phyloP scores from a whole-genome alignment of 352 stramenopile genomes.

The Phytophthora pluvialis region DNA sequence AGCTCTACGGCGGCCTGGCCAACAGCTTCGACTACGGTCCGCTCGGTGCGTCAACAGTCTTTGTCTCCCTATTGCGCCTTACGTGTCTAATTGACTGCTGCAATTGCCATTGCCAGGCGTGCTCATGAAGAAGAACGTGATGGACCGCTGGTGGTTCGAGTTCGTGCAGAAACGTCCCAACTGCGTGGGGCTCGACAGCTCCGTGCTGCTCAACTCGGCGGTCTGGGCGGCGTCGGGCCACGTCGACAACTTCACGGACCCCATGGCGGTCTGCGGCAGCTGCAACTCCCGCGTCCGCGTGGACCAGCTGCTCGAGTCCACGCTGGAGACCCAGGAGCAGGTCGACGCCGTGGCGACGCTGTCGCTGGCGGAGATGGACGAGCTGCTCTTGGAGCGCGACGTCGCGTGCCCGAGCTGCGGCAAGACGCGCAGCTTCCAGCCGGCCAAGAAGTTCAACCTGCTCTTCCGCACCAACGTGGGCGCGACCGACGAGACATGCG shows the following conservation, averaged over 20 bases:
- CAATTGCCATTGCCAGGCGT: constrained; percentile 45
- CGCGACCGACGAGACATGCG: constrained; percentile 86
- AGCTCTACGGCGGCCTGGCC: constrained; percentile 98
- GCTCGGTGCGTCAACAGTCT: constrained; percentile 41
- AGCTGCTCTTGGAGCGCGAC: constrained; percentile 48
- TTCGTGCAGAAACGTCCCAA: constrained; percentile 96
- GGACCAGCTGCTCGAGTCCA: constrained; percentile 72
- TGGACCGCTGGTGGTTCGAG: constrained; percentile 96
- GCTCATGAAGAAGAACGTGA: constrained; percentile 98
- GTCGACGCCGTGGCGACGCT: constrained; percentile 57
- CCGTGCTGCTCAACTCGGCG: constrained; percentile 94
- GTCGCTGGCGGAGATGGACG: constrained; percentile 67
- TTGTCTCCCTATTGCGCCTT: background rate
- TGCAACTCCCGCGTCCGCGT: constrained; percentile 91
- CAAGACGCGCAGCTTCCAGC: constrained; percentile 58
- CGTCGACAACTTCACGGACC: constrained; percentile 97
- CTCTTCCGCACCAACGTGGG: constrained; percentile 98
- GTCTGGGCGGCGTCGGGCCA: constrained; percentile 97
- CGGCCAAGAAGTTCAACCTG: constrained; percentile 96
- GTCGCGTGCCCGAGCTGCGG: constrained; percentile 69
- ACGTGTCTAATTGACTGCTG: constrained; percentile 5
- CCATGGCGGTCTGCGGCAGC: constrained; percentile 96
- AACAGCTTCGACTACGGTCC: constrained; percentile 99
- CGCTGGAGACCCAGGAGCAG: constrained; percentile 51
- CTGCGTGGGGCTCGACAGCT: constrained; percentile 95